phyloP scores from a whole-genome alignment of 208 protist species.

The Trypanosoma rangeli region DNA sequence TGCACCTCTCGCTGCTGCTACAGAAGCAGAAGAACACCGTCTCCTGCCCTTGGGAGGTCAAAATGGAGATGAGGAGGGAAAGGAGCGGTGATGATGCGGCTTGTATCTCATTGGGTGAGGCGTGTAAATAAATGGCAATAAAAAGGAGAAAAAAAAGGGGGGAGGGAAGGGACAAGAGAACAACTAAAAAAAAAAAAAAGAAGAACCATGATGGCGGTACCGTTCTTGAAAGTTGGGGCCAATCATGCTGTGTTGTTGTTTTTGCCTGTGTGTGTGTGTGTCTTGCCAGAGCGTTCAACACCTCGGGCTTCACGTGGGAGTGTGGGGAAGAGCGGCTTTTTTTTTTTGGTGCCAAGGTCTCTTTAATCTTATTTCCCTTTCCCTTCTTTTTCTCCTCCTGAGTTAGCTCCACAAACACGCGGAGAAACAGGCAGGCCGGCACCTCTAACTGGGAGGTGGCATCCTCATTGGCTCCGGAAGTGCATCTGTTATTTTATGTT shows the following conservation, averaged over 20 bases:
- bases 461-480: background rate
- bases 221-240: background rate
- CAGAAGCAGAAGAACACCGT: background rate
- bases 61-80: background rate
- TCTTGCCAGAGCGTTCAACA: background rate
- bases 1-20: background rate
- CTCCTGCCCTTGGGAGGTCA: no score
- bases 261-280: background rate
- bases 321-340: background rate
- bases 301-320: background rate
- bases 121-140: background rate
- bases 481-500: background rate
- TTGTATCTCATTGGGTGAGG: background rate
- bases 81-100: background rate
- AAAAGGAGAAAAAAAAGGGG: background rate
- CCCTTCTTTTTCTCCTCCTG: background rate
- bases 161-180: background rate
- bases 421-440: background rate
- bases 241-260: background rate
- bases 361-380: slow-evolving; percentile 1
- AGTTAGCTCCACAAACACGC: background rate
- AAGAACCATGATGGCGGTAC: background rate
- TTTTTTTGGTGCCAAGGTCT: slow-evolving; percentile 1
- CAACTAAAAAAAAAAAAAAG: background rate
- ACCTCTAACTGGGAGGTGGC: no score